These are phyloP conservation scores for Globisporangium iwayamae DNA, from an alignment of 352 stramenopile species.

Conservation along the genomic window DNA sequence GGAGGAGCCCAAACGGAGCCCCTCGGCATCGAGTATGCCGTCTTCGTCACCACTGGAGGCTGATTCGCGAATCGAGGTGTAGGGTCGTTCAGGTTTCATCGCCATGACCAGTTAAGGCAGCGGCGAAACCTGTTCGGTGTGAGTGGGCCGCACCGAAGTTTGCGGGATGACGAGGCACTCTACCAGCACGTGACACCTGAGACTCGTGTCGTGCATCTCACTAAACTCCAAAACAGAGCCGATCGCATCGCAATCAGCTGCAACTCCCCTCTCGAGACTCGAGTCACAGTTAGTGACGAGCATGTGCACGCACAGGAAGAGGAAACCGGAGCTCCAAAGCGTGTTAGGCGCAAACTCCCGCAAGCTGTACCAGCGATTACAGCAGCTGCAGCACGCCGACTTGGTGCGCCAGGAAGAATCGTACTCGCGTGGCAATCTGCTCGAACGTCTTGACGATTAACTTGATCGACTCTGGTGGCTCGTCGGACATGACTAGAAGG, in stretches of 20 bases:
- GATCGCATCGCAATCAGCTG: conserved; percentile 30
- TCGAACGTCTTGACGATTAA: conserved; percentile 10
- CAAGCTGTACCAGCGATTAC: conserved; percentile 38
- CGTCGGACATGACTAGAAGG: conserved; percentile 19
- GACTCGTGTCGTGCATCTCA: neutral
- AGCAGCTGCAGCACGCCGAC: conserved; percentile 37
- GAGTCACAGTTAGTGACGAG: conserved; percentile 26
- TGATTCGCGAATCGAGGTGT: conserved; percentile 5
- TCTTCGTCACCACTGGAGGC: neutral
- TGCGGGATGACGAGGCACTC: conserved; percentile 59
- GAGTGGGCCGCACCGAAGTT: conserved; percentile 35
- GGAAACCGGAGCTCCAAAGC: conserved; percentile 34
- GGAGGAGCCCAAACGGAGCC: conserved; percentile 27
- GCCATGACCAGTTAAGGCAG: conserved; percentile 41
- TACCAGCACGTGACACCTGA: conserved; percentile 37
- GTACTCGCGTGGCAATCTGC: conserved; percentile 15
- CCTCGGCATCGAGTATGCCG: conserved; percentile 7
- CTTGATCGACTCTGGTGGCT: conserved; percentile 1
- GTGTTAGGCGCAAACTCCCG: conserved; percentile 18
- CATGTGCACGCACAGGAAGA: conserved; percentile 34
- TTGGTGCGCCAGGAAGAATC: conserved; percentile 26
- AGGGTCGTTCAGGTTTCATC: conserved; percentile 24
- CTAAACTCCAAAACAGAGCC: conserved; percentile 25
- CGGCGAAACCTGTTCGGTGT: conserved; percentile 22
- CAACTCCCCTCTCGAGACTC: conserved; percentile 33